Percentiles rank a stretch among this genome's conserved stretches.
Conservation (phyloP, 495 filamentous ascomycete genomes). For the Daldinia loculata region DNA sequence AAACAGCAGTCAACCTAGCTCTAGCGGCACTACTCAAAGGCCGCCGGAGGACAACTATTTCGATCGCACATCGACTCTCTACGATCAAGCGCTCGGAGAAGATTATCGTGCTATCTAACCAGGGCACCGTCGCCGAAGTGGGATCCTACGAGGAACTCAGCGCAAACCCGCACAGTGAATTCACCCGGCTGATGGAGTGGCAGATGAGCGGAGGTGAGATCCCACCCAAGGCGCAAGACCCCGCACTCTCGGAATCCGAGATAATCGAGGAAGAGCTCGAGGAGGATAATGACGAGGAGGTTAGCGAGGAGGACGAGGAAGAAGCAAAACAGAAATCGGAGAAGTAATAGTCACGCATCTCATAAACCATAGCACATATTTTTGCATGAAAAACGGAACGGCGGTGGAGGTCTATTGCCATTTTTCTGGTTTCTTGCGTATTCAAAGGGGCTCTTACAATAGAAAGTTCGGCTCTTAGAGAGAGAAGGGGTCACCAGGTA, state of each 20-base stretch:
- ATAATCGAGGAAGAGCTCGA: conserved; percentile 57
- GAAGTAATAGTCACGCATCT: conserved; percentile 14
- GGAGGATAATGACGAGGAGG: conserved; percentile 49
- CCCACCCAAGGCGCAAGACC: conserved; percentile 33
- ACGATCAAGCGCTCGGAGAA: conserved; percentile 95
- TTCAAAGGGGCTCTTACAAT: conserved; percentile 5
- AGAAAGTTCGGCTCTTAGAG: conserved; percentile 18
- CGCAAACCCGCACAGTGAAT: conserved; percentile 76
- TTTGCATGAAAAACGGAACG: conserved; percentile 12
- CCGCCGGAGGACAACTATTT: conserved; percentile 88
- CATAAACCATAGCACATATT: conserved; percentile 2
- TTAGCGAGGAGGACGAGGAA: conserved; percentile 37
- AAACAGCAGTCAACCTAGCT: conserved; percentile 93
- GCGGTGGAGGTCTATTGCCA: background rate
- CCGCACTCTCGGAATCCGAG: conserved; percentile 54
- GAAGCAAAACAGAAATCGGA: conserved; percentile 24
- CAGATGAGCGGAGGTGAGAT: conserved; percentile 88
- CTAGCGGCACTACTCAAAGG: conserved; percentile 80
- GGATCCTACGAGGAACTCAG: conserved; percentile 83
- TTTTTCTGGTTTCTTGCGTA: conserved; percentile 5
- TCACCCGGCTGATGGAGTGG: conserved; percentile 98
- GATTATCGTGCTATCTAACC: conserved; percentile 85
- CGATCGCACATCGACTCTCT: conserved; percentile 91
- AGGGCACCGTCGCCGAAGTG: conserved; percentile 89
- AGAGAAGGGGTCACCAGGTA: conserved; percentile 1